These are phyloP conservation scores for Barnettozyma wickerhamii DNA, from an alignment of 805 yeast genomes.

Conservation along the genomic window DNA sequence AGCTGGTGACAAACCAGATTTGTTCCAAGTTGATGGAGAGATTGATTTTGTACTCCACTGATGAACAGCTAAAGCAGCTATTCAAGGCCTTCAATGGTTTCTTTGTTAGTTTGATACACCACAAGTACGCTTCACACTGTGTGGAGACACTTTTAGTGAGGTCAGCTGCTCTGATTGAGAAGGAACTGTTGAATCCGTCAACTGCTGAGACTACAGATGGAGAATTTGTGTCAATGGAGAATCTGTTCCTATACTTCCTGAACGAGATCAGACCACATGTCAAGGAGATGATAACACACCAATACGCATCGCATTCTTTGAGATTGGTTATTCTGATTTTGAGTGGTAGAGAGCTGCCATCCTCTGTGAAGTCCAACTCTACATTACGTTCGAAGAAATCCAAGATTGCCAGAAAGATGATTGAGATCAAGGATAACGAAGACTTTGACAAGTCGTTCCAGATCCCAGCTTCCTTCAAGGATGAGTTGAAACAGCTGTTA, in stretches of 20 bases:
- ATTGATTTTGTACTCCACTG: conserved; percentile 61
- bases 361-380: conserved; percentile 63
- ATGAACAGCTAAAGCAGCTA: conserved; percentile 58
- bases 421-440: conserved; percentile 75
- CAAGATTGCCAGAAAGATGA: conserved; percentile 89
- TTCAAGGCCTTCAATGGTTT: conserved; percentile 70
- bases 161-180: conserved; percentile 68
- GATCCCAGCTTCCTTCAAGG: conserved; percentile 66
- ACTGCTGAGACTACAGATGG: conserved; percentile 33
- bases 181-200: conserved; percentile 52
- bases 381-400: conserved; percentile 78
- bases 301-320: conserved; percentile 85
- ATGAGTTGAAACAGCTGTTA: conserved; percentile 49
- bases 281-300: conserved; percentile 59
- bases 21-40: conserved; percentile 93
- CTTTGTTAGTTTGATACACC: conserved; percentile 71
- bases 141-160: conserved; percentile 79
- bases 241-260: conserved; percentile 57
- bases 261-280: conserved; percentile 62
- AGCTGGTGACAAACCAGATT: conserved; percentile 88
- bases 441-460: conserved; percentile 65
- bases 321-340: conserved; percentile 67
- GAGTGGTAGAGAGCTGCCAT: conserved; percentile 75
- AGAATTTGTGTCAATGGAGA: conserved; percentile 56
- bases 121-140: conserved; percentile 92